These are phyloP conservation scores for Lyophyllum shimeji DNA, from an alignment of 768 basidiomycete species.

Conservation along the genomic window DNA sequence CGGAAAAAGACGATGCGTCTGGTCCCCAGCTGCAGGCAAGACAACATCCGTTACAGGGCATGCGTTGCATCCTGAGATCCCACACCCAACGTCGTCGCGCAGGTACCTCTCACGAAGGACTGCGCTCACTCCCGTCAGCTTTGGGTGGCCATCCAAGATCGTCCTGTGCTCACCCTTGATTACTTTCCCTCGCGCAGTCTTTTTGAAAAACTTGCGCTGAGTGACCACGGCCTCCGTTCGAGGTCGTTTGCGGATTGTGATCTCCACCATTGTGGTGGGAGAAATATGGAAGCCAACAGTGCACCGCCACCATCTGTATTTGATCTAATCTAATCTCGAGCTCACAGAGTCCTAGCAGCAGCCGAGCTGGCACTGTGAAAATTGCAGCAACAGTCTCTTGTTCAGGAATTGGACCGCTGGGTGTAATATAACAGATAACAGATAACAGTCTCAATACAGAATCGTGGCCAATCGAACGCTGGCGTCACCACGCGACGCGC, in stretches of 20 bases:
- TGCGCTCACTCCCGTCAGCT: constrained; percentile 24
- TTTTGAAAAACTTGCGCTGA: constrained; percentile 93
- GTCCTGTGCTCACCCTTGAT: constrained; percentile 69
- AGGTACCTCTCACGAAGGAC: constrained; percentile 94
- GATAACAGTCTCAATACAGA: too few relatives aligned
- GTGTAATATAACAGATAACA: too few relatives aligned
- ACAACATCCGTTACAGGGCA: constrained; percentile 49
- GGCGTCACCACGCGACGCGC: too few relatives aligned
- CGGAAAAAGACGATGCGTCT: constrained; percentile 53
- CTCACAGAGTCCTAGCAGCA: too few relatives aligned
- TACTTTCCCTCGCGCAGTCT: constrained; percentile 91
- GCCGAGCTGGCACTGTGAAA: too few relatives aligned
- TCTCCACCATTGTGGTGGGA: constrained; percentile 28
- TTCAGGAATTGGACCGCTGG: too few relatives aligned
- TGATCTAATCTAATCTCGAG: too few relatives aligned
- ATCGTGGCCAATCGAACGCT: too few relatives aligned
- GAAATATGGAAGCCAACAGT: too few relatives aligned
- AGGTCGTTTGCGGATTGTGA: constrained; percentile 73
- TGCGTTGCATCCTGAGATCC: constrained; percentile 65
- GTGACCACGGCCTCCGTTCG: constrained; percentile 70
- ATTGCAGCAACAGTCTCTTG: too few relatives aligned
- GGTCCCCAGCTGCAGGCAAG: constrained; percentile 62
- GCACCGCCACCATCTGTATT: too few relatives aligned
- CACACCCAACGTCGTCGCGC: constrained; percentile 88
- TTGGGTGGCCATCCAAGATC: not conserved